A percentile compares a stretch with the other conserved stretches of the same genome.
phyloP scores from a whole-genome alignment of 345 rosid species.

The Salix purpurea region DNA sequence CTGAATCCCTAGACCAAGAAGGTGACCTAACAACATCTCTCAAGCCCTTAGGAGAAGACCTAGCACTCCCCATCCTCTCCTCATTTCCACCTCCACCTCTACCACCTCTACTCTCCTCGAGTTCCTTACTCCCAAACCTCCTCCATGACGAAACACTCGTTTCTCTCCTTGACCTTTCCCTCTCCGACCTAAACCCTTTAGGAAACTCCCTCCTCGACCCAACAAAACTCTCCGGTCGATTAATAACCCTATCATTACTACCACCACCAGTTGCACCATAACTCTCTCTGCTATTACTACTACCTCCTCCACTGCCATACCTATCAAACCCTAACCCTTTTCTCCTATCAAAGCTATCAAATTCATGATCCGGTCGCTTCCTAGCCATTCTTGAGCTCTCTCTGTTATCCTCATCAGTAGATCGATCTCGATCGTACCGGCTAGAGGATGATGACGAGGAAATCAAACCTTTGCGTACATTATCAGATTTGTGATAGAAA shows the following conservation, averaged over 20 bases:
- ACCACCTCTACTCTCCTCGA: slow-evolving; percentile 30
- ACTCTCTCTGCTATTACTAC: slow-evolving; percentile 24
- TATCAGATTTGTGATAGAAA: slow-evolving; percentile 48
- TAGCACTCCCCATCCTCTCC: slow-evolving; percentile 20
- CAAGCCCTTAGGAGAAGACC: slow-evolving; percentile 36
- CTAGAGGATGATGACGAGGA: slow-evolving; percentile 46
- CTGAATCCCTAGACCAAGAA: slow-evolving; percentile 49
- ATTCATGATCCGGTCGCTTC: slow-evolving; percentile 64
- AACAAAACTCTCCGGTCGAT: slow-evolving; percentile 72
- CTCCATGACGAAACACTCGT: slow-evolving; percentile 77
- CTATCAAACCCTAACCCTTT: slow-evolving; percentile 54
- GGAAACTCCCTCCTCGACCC: slow-evolving; percentile 79
- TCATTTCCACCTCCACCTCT: slow-evolving; percentile 23
- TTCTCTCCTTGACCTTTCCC: slow-evolving; percentile 72
- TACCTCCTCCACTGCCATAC: slow-evolving; percentile 39
- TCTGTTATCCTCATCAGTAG: slow-evolving; percentile 38
- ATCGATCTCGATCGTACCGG: slow-evolving; percentile 63
- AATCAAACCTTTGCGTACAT: slow-evolving; percentile 46
- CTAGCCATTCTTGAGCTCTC: slow-evolving; percentile 44
- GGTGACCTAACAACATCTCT: slow-evolving; percentile 46
- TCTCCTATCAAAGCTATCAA: slow-evolving; percentile 55
- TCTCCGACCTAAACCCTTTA: slow-evolving; percentile 73
- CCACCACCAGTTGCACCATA: slow-evolving; percentile 15
- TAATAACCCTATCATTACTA: slow-evolving; percentile 25
- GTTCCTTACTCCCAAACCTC: slow-evolving; percentile 46